Base-by-base conservation (phyloP, 2,329 filamentous ascomycete species). In the Endothia cerciana region DNA sequence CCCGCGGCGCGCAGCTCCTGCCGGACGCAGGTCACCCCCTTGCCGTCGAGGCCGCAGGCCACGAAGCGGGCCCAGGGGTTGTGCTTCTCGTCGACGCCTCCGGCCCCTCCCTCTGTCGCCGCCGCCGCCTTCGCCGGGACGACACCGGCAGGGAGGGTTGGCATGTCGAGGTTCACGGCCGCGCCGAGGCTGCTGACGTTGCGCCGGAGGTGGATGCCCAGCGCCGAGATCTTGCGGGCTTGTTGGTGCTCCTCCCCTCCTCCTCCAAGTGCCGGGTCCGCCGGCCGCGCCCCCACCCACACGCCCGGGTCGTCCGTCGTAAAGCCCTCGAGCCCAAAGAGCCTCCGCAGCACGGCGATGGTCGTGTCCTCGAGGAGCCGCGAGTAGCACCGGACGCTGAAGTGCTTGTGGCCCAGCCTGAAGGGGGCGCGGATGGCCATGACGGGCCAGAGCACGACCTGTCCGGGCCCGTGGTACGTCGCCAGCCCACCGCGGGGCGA, bases 391-490 rank as follows among this genome's bases (percentile, higher is more conserved):
- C 92, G 82, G 15, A 95, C 90, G 4, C 86, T 89, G 25, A 95
- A 81, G 70, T 93, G 85, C 13, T 77, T 70, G 19, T 65, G 30
- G 63, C 68, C 69, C 6, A 65, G 63, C n/a, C 30, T 38, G 0
- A 77, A 73, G 1, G 61, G 30, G 7, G 85, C 83, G 63, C 87
- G 87, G 65, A 98, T 84, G 76, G 97, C 93, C n/a, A 97, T 76
- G 60, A 97, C 87, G 3, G 94, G 93, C 82, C 97, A 99, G n/a
- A 94, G 87, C 43, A 97, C 91, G 59, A 97, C 80, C 76, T 99
- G 95, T 0, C 94, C 94, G 0, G 94, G 95, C 0, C 94, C 95
- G 76, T 99, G 95, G 80, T 97, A 98, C 2, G 95, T 98, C 0
- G 92, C 94, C 70, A 97, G 88, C 0, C 95, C 95, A 68, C 95